Base-by-base conservation (phyloP, 2,329 filamentous ascomycete species). In the Salinomyces thailandicus region DNA sequence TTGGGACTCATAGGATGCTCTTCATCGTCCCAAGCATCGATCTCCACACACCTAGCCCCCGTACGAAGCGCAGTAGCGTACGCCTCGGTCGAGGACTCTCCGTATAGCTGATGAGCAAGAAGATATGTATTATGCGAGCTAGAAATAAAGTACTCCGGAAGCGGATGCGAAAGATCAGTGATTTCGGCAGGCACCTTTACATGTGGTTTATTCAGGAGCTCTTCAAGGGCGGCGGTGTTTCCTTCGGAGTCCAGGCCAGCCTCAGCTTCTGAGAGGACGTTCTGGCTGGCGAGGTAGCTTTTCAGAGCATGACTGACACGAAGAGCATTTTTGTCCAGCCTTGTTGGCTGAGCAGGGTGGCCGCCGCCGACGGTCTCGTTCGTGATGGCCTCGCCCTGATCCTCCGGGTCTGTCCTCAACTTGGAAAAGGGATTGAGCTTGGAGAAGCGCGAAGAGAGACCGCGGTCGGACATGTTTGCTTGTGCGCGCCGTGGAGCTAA, bases 111-210 rank as follows among this genome's bases (percentile, higher is more conserved):
- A 54, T 83, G 76, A 0, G 77, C 79, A 49, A 77, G 64, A 17
- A 84, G 63, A 49, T 84, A 84, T 0, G 79, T 84, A 57, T 84
- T 84, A 61, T 84, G 79, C 45, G 75, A 80, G 3, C 77, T 81
- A 57, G 75, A 80, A 59, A 84, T 74, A 51, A 77, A 83, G 58
- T 84, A 84, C 45, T 81, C 76, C 2, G 77, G 72, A 15, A 84
- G 60, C 1, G 77, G 72, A 44, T 75, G 64, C 8, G 68, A 72
- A 38, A 73, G 63, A 49, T 79, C 73, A 6, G 69, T 67, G 9
- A 78, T 56, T 36, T 68, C 58, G 2, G 55, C 42, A 0, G 77
- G 77, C 1, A 79, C 72, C 24, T 64, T 51, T 48, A 77, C 68
- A 55, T 79, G 73, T 19, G 72, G 67, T 45, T 66, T 71, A 42